phyloP scores from a whole-genome alignment of 805 yeast species.

The Starmerella scarabaei region DNA sequence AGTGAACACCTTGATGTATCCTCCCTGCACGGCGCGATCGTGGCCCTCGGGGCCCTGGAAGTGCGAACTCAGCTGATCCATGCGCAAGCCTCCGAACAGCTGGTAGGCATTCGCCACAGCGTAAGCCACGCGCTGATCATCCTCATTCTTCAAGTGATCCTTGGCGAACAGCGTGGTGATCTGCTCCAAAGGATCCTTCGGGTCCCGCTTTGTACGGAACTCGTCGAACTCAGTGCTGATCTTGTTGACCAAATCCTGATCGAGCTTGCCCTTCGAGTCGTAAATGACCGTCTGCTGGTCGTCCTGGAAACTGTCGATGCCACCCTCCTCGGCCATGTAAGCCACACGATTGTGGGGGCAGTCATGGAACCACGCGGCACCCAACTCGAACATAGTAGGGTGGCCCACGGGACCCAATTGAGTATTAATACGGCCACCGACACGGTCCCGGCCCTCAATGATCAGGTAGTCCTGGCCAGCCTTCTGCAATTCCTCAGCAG shows the following conservation, averaged over 20 bases:
- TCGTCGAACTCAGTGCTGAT: conserved; percentile 13
- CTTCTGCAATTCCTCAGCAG: conserved; percentile 22
- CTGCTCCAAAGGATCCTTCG: conserved; percentile 10
- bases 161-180: conserved; percentile 11
- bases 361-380: conserved; percentile 24
- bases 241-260: conserved; percentile 7
- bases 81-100: conserved; percentile 10
- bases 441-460: conserved; percentile 25
- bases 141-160: conserved; percentile 4
- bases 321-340: conserved; percentile 14
- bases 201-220: conserved; percentile 11
- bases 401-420: conserved; percentile 9
- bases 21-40: conserved; percentile 21
- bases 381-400: conserved; percentile 18
- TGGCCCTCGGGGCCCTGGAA: conserved; percentile 16
- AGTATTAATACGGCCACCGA: conserved; percentile 25
- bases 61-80: conserved; percentile 10
- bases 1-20: conserved; percentile 16
- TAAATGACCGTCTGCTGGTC: conserved; percentile 16
- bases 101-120: conserved; percentile 11
- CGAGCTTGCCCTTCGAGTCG: conserved; percentile 16
- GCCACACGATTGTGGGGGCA: conserved; percentile 19
- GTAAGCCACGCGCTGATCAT: conserved; percentile 8
- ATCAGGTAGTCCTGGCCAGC: conserved; percentile 20
- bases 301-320: conserved; percentile 12